phyloP scores from a whole-genome alignment of 1,284 basidiomycete species.

The Anthracocystis setariae region DNA sequence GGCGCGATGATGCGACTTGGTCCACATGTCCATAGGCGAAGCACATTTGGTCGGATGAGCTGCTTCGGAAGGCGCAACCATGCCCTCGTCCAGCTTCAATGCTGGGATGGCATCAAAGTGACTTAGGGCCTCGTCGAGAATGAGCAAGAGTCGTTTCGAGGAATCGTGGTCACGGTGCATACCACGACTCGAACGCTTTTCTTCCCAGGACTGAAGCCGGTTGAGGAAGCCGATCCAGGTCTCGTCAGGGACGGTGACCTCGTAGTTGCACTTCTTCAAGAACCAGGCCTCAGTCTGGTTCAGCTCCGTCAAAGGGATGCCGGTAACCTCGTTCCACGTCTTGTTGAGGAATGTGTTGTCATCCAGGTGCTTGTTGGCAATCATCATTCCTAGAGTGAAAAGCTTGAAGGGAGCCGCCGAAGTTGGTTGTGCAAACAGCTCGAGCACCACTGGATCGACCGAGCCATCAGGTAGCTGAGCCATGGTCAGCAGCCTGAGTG shows the following conservation, averaged over 20 bases:
- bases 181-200: constrained; percentile 38
- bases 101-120: constrained; percentile 45
- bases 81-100: constrained; percentile 33
- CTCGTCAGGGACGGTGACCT: constrained; percentile 59
- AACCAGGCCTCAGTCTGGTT: constrained; percentile 65
- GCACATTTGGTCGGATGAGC: constrained; percentile 7
- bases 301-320: constrained; percentile 64
- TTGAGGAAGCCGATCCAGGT: constrained; percentile 61
- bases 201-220: constrained; percentile 50
- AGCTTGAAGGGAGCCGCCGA: constrained; percentile 65
- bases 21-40: constrained; percentile 33
- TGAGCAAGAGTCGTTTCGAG: constrained; percentile 47
- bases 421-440: constrained; percentile 62
- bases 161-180: constrained; percentile 45
- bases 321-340: constrained; percentile 67
- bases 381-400: constrained; percentile 64
- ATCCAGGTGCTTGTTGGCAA: constrained; percentile 67
- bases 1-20: constrained; percentile 27
- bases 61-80: constrained; percentile 1
- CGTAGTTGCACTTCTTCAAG: constrained; percentile 61
- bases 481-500: constrained; percentile 53
- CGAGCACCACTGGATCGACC: constrained; percentile 53
- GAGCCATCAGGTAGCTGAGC: constrained; percentile 42
- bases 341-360: constrained; percentile 68
- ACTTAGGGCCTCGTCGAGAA: constrained; percentile 50